Evolutionary conservation across 345 rosid species (phyloP).

Genomic region (Kandelia obovata): DNA sequence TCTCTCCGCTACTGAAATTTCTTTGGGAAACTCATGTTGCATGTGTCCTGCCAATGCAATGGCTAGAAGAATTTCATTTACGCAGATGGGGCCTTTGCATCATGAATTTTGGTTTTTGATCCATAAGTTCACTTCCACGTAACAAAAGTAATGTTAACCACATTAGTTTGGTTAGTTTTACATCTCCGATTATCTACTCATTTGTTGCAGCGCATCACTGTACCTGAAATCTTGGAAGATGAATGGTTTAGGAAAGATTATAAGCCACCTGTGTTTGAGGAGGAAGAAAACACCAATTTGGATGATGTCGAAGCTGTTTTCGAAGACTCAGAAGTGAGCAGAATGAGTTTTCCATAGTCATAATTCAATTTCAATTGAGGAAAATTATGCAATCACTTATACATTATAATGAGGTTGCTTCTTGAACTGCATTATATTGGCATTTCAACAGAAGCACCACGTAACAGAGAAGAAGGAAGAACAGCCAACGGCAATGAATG

Average conservation of each 20-base stretch:
- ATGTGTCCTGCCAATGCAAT: too few relatives aligned
- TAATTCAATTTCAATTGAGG: constrained; percentile 2
- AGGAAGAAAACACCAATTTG: constrained; percentile 60
- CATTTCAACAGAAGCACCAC: constrained; percentile 62
- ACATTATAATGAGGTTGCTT: constrained; percentile 3
- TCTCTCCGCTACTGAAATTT: too few relatives aligned
- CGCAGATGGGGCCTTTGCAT: too few relatives aligned
- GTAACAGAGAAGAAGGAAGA: constrained; percentile 84
- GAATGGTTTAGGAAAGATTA: constrained; percentile 89
- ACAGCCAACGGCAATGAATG: constrained; percentile 82
- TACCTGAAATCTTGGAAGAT: constrained; percentile 76
- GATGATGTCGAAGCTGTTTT: constrained; percentile 94
- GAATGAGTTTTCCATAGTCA: constrained; percentile 2
- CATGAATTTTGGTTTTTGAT: too few relatives aligned
- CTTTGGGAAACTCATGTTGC: background rate
- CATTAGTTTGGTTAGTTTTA: background rate
- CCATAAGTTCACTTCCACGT: too few relatives aligned
- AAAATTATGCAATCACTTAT: constrained; percentile 1
- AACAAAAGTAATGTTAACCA: too few relatives aligned
- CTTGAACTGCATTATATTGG: constrained; percentile 5
- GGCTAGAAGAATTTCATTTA: background rate
- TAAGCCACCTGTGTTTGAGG: constrained; percentile 77
- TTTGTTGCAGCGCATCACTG: constrained; percentile 66
- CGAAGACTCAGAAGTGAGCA: constrained; percentile 76
- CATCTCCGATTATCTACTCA: background rate